These are phyloP conservation scores for Recurvomyces mirabilis DNA, from an alignment of 495 filamentous ascomycete genomes.

Conservation along the genomic window DNA sequence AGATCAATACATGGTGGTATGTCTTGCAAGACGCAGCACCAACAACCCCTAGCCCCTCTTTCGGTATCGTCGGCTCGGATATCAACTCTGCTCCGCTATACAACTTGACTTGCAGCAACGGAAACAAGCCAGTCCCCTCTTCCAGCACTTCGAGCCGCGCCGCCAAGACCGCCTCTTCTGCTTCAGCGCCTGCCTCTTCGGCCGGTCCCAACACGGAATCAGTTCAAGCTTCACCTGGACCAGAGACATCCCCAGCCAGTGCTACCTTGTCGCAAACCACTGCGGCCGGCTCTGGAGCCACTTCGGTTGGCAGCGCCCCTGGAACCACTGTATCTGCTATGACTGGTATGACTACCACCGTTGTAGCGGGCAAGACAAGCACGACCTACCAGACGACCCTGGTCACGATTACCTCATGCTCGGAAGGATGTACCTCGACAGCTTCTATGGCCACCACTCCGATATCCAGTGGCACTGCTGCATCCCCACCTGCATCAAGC, in stretches of 20 bases:
- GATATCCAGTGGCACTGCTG: too few relatives aligned
- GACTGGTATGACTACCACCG: not conserved
- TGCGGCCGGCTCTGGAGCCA: not conserved
- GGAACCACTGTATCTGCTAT: not conserved
- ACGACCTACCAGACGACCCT: constrained; percentile 2
- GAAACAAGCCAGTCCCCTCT: not conserved
- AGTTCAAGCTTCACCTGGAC: not conserved
- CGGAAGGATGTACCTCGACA: not conserved
- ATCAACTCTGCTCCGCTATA: constrained; percentile 32
- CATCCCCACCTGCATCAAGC: not conserved
- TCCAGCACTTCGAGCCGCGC: not conserved
- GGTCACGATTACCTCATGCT: constrained; percentile 1
- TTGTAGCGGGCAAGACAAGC: not conserved
- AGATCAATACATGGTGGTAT: constrained; percentile 66
- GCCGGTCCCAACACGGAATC: constrained; percentile 10
- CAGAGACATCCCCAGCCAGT: constrained; percentile 6
- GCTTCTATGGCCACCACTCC: not conserved
- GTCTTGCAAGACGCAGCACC: constrained; percentile 55
- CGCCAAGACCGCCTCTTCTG: constrained; percentile 1
- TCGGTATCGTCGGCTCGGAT: constrained; percentile 49
- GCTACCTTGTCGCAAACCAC: not conserved
- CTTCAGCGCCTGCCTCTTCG: constrained; percentile 6
- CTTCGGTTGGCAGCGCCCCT: not conserved
- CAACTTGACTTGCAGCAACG: constrained; percentile 24
- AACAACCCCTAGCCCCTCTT: constrained; percentile 52